Percentiles rank a stretch among this genome's conserved stretches.
Evolutionary conservation across 768 basidiomycete genomes (phyloP).

Genomic region (Termitomyces sp.): DNA sequence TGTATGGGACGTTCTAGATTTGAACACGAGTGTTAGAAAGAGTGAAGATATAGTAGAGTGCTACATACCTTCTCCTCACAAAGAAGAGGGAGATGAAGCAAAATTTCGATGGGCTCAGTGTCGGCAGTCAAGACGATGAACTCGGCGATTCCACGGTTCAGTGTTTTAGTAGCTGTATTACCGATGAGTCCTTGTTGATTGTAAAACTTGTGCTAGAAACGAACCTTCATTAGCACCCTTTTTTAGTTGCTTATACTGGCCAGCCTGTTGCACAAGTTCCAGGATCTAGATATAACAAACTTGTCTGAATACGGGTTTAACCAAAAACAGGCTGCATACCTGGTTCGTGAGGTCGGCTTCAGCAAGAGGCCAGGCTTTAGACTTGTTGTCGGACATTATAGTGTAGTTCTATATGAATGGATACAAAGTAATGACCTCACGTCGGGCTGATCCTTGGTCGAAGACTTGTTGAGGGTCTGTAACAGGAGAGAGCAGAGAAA

Average conservation of each 20-base stretch:
- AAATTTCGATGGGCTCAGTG: conserved; percentile 96
- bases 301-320: conserved; percentile 1
- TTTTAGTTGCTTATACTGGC: conserved; percentile 97
- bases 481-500: background rate
- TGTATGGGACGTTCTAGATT: conserved; percentile 88
- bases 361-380: conserved; percentile 89
- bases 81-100: conserved; percentile 92
- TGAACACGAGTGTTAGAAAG: background rate
- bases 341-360: conserved; percentile 85
- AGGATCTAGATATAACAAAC: conserved; percentile 58
- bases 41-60: background rate
- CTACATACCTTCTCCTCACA: conserved; percentile 91
- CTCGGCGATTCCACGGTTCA: conserved; percentile 97
- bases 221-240: conserved; percentile 98
- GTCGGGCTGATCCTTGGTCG: conserved; percentile 82
- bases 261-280: conserved; percentile 91
- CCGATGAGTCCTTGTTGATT: conserved; percentile 2
- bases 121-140: conserved; percentile 96
- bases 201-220: conserved; percentile 11
- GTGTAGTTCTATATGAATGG: conserved; percentile 7
- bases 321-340: conserved; percentile 37
- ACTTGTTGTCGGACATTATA: conserved; percentile 61
- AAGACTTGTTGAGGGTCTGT: conserved; percentile 10
- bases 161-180: conserved; percentile 84
- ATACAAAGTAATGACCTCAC: conserved; percentile 62